Evolutionary conservation across 2,329 filamentous ascomycete genomes (phyloP).

Genomic region (Polytolypa hystricis): DNA sequence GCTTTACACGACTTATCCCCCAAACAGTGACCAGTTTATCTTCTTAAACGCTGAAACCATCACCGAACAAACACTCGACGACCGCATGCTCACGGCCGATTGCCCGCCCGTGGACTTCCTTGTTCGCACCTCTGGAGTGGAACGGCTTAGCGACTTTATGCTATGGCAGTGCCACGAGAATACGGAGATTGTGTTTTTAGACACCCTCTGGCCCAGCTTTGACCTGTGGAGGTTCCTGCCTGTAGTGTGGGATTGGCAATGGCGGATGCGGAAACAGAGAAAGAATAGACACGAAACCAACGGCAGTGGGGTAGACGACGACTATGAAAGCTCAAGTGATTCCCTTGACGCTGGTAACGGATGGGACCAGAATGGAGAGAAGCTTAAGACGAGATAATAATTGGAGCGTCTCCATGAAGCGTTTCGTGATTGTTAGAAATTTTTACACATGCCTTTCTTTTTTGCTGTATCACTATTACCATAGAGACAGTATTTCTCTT

Average conservation of each 20-base stretch:
- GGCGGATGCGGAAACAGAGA: constrained; percentile 44
- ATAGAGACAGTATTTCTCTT: too few relatives aligned
- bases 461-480: too few relatives aligned
- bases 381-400: constrained; percentile 1
- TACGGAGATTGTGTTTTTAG: constrained; percentile 83
- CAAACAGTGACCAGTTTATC: constrained; percentile 19
- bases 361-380: not conserved
- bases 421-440: too few relatives aligned
- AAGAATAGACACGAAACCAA: too few relatives aligned
- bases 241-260: constrained; percentile 82
- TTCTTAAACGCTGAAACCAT: constrained; percentile 79
- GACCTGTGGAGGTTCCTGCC: constrained; percentile 88
- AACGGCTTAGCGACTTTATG: constrained; percentile 93
- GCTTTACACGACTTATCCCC: constrained; percentile 11
- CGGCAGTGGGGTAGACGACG: not conserved
- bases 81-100: constrained; percentile 77
- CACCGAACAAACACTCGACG: constrained; percentile 66
- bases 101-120: constrained; percentile 85
- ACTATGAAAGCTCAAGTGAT: not conserved
- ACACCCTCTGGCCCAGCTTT: constrained; percentile 93
- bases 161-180: constrained; percentile 94
- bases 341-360: not conserved
- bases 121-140: constrained; percentile 83
- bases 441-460: too few relatives aligned
- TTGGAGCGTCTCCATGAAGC: too few relatives aligned